A percentile compares a stretch with the other conserved stretches of the same genome.
These are phyloP conservation scores for Scytalidium sp. DNA, from an alignment of 2,329 filamentous ascomycete genomes.

Conservation along the genomic window DNA sequence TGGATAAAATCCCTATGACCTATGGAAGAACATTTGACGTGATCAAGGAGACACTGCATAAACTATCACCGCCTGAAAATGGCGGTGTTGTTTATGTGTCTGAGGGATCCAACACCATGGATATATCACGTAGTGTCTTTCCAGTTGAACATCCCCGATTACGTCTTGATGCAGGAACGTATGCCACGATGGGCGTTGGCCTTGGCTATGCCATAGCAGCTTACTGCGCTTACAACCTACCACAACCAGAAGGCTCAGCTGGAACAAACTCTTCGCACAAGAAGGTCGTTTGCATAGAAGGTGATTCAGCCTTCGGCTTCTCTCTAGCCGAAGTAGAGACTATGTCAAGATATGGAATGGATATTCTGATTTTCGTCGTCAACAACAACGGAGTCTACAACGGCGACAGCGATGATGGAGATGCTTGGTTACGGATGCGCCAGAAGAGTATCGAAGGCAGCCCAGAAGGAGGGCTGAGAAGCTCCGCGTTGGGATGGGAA, in stretches of 20 bases:
- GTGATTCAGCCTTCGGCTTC: conserved; percentile 54
- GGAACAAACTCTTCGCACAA: conserved; percentile 32
- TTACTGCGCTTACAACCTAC: conserved; percentile 50
- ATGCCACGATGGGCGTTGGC: conserved; percentile 58
- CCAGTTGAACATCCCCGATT: conserved; percentile 50
- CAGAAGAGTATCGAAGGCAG: conserved; percentile 29
- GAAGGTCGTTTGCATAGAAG: conserved; percentile 54
- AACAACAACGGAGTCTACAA: conserved; percentile 53
- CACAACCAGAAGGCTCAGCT: conserved; percentile 29
- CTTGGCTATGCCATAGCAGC: conserved; percentile 55
- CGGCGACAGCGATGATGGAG: conserved; percentile 35
- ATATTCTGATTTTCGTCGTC: conserved; percentile 51
- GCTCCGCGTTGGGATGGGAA: conserved; percentile 50
- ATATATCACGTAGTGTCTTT: conserved; percentile 54
- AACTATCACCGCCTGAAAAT: conserved; percentile 38
- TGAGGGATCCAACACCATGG: conserved; percentile 60
- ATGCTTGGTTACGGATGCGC: conserved; percentile 42
- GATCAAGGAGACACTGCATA: conserved; percentile 47
- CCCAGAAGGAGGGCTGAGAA: conserved; percentile 36
- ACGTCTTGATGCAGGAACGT: conserved; percentile 54
- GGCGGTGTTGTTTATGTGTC: conserved; percentile 52
- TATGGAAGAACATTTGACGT: conserved; percentile 49
- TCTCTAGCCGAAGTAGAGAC: conserved; percentile 54
- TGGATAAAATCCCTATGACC: conserved; percentile 39
- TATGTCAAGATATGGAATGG: conserved; percentile 51